A percentile compares a stretch with the other conserved stretches of the same genome.
Conservation (phyloP, 73 alveolate genomes). For the Paramecium sonneborni region DNA sequence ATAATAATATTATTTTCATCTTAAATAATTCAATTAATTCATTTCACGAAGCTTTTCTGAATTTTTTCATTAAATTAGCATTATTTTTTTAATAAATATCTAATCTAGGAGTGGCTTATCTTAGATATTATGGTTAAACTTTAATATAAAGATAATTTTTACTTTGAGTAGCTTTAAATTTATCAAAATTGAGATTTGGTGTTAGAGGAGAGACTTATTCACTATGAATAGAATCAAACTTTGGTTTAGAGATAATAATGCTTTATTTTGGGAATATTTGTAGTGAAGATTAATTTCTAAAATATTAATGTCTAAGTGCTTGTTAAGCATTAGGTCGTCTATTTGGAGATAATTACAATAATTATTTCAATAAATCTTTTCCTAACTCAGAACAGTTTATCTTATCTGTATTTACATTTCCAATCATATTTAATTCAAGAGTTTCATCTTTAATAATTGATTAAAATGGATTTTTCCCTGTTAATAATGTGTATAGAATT, state of each 20-base stretch:
- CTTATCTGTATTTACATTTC: neutral
- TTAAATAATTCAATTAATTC: too few species aligned
- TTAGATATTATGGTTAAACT: neutral
- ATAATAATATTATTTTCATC: too few species aligned
- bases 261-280: neutral
- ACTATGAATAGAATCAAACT: neutral
- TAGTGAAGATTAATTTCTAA: neutral
- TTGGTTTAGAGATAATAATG: neutral
- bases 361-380: neutral
- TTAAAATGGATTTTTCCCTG: slow-evolving; percentile 77
- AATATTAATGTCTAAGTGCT: neutral
- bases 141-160: neutral
- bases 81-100: neutral
- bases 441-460: neutral
- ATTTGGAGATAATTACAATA: neutral
- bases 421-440: neutral
- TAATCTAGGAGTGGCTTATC: neutral
- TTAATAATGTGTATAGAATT: slow-evolving; percentile 71
- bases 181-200: neutral
- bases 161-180: neutral
- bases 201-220: neutral
- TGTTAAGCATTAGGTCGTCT: neutral
- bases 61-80: neutral
- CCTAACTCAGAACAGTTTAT: neutral
- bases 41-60: neutral